Evolutionary conservation across 148 eudicot genomes (phyloP).

Genomic region (Vaccinium macrocarpon): DNA sequence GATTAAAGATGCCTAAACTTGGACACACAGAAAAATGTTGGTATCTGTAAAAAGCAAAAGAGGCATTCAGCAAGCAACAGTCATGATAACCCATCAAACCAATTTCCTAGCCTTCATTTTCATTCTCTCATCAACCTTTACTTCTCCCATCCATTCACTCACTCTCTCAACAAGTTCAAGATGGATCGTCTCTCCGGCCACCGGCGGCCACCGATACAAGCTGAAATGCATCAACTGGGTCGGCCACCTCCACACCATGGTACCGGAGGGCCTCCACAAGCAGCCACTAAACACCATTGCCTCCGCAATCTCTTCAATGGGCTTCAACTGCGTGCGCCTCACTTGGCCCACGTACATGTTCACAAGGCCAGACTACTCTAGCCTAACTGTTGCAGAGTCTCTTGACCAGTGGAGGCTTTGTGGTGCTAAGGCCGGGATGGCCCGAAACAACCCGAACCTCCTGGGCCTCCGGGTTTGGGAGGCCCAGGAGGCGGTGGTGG

Average conservation of each 20-base stretch:
- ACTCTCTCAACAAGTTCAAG: constrained; percentile 44
- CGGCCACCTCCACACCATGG: constrained; percentile 38
- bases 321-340: constrained; percentile 55
- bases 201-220: constrained; percentile 37
- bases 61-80: neutral
- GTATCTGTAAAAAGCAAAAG: too few relatives aligned
- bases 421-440: constrained; percentile 25
- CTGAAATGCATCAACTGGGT: constrained; percentile 44
- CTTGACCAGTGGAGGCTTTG: constrained; percentile 17
- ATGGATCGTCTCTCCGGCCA: constrained; percentile 31
- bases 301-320: constrained; percentile 9
- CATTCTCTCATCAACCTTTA: neutral
- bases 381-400: constrained; percentile 26
- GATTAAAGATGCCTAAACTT: too few relatives aligned
- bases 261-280: constrained; percentile 45
- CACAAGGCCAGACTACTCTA: constrained; percentile 24
- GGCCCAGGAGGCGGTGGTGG: constrained; percentile 37
- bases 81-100: neutral
- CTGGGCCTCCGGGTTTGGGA: constrained; percentile 24
- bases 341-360: constrained; percentile 46
- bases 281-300: constrained; percentile 33
- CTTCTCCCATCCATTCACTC: neutral
- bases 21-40: too few relatives aligned
- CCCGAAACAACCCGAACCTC: constrained; percentile 27
- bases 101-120: neutral